Evolutionary conservation across 2,329 filamentous ascomycete genomes (phyloP), one percentile per base, ranked within the genome.

Genomic region (Colletotrichum sp.): DNA sequence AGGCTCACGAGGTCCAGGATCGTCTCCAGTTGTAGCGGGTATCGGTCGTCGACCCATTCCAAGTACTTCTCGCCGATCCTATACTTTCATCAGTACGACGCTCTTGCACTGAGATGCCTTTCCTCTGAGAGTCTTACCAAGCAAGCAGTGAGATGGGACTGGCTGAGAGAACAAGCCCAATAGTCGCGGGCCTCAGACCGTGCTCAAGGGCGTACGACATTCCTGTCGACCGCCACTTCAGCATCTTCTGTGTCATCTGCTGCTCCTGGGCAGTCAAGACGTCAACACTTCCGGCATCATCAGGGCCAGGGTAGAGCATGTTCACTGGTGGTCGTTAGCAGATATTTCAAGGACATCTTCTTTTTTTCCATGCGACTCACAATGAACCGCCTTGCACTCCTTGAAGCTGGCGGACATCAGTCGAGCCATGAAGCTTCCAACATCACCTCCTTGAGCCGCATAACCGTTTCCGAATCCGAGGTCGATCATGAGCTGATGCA

Each of bases 1-100:
- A 92, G 78, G 3, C 86, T 87, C 16, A 90, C 85, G 24, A 84
- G 81, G n/a, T 86, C 85, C 4, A 92, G 81, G 13, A 92, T 88
- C 3, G 83, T 84, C 43, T 87, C 80, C 9, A 88, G 73, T 1
- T 82, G 79, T 55, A 67, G 78, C 1, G 86, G 86, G 12, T 78
- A 65, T 21, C 81, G 80, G 6, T 82, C 79, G 75, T 92, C 90
- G 3, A 83, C 84, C 90, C 90, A 92, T 7, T 86, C 87, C 1
- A 90, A 81, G 72, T 90, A 89, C 79, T 92, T 92, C 78, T 92
- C 90, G 6, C 88, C 89, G 30, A 92, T 85, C 87, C 87, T 88
- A 13, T 1, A 2, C 61, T 0, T 0, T n/a, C 6, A 36, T 55
- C 9, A 72, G 61, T 4, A 13, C 8, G 10, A 1, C 2, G 4